Base-by-base conservation (phyloP, 2,329 filamentous ascomycete genomes). In the Chaetomium globosum region DNA sequence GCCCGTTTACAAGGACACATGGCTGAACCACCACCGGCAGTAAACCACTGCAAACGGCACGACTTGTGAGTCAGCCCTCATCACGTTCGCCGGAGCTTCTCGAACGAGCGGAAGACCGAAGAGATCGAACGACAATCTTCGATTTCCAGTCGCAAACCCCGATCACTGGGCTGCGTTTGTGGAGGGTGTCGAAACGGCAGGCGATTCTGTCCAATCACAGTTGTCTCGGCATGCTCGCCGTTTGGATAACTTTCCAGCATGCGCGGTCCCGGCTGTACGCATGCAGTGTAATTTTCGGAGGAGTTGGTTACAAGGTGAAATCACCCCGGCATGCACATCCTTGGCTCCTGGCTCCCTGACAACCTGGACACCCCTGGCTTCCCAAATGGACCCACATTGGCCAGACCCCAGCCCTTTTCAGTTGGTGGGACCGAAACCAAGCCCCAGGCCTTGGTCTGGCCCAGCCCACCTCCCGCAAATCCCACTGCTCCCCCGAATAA, bases 391-490 rank as follows among this genome's bases (percentile, higher is more conserved):
- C 58, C 21, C 26, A 33, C 28, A 54, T 58, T 43, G 53, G 55
- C 49, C 39, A 43, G 39, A 43, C 39, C 54, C 63, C 56, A 63
- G 54, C 55, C 60, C 39, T 26, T 57, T 39, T 16, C 43, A 28
- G 56, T 57, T 53, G 57, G 53, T 60, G 62, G 59, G 54, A 30
- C 59, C 59, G 57, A 59, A 48, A n/a, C 57, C 62, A 31, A 43
- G 55, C 61, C 61, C 60, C 64, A 65, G 60, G 65, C 53, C 61
- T 63, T 65, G 67, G 67, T 66, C 68, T 68, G 66, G 68, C 59
- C 68, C 68, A 69, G 61, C 33, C 68, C 62, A 65, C 64, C 31
- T 56, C 58, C 46, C 62, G 51, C 28, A 48, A 28, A 49, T 48
- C 62, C 59, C 59, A 54, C 55, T 52, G 30, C 19, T 30, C 54